Percentiles rank a stretch among this genome's conserved stretches.
Evolutionary conservation across 2,329 filamentous ascomycete genomes (phyloP).

Genomic region (Grosmannia serpens): DNA sequence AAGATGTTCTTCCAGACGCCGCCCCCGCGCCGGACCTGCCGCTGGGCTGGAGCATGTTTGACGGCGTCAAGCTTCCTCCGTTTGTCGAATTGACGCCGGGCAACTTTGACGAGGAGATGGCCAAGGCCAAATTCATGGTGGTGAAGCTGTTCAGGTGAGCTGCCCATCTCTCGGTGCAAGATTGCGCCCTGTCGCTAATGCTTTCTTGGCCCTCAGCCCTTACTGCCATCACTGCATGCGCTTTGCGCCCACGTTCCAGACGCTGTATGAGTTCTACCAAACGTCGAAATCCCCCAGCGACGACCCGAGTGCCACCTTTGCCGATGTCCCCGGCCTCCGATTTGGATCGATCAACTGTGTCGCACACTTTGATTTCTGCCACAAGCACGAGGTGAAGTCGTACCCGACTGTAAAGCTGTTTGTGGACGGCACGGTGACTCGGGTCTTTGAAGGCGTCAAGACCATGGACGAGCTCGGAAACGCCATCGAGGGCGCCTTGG

Average conservation of each 20-base stretch:
- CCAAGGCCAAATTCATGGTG: conserved; percentile 39
- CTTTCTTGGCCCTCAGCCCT: conserved; percentile 29
- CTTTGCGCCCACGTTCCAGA: conserved; percentile 80
- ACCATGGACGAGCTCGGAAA: conserved; percentile 35
- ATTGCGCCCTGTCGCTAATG: conserved; percentile 1
- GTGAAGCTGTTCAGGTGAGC: conserved; percentile 58
- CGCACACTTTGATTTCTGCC: conserved; percentile 69
- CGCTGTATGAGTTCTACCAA: conserved; percentile 87
- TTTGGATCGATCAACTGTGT: conserved; percentile 82
- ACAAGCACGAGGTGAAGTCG: conserved; percentile 49
- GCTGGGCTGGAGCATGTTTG: conserved; percentile 45
- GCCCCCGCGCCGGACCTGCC: conserved; percentile 19
- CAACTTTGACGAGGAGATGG: conserved; percentile 45
- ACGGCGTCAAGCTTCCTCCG: conserved; percentile 54
- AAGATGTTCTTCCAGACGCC: conserved; percentile 44
- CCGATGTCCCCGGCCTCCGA: conserved; percentile 75
- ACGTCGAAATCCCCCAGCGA: conserved; percentile 62
- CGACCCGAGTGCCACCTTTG: conserved; percentile 50
- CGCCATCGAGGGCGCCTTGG: conserved; percentile 65
- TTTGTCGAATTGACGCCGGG: conserved; percentile 47
- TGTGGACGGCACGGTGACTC: conserved; percentile 60
- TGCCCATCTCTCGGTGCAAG: background rate
- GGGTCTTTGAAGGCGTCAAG: conserved; percentile 55
- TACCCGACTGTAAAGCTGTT: conserved; percentile 74
- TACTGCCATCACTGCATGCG: conserved; percentile 62